Conservation (phyloP, 352 stramenopile species). For the Phytophthora pinifolia region DNA sequence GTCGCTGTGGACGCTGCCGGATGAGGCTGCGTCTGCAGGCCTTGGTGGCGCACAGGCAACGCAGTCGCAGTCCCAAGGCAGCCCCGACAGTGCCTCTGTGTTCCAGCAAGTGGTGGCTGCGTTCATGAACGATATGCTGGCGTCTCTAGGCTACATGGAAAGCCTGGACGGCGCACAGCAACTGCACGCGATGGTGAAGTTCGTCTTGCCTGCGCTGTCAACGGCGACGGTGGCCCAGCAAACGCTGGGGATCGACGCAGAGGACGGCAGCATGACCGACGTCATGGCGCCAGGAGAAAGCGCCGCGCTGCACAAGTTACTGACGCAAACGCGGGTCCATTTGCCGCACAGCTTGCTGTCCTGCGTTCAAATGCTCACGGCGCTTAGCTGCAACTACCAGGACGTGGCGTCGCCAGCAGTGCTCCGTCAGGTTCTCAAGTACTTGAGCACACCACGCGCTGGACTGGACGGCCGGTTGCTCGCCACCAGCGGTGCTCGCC, state of each 20-base stretch:
- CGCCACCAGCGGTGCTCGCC: conserved; percentile 5
- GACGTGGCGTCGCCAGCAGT: conserved; percentile 28
- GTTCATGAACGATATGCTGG: conserved; percentile 63
- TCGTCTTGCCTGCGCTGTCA: conserved; percentile 51
- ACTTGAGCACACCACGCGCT: conserved; percentile 40
- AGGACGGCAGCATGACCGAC: conserved; percentile 20
- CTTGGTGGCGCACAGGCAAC: conserved; percentile 8
- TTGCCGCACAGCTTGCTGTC: conserved; percentile 48
- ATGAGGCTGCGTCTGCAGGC: conserved; percentile 13
- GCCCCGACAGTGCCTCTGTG: conserved; percentile 22
- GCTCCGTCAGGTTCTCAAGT: conserved; percentile 51
- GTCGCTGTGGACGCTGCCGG: conserved; percentile 36
- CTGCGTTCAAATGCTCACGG: conserved; percentile 49
- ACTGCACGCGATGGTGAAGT: conserved; percentile 66
- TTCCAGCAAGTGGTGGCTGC: conserved; percentile 56
- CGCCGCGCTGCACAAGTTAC: conserved; percentile 24
- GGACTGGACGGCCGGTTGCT: conserved; percentile 17
- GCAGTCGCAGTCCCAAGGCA: conserved; percentile 1
- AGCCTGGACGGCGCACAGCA: conserved; percentile 42
- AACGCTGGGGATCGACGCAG: conserved; percentile 29
- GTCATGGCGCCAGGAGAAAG: conserved; percentile 1
- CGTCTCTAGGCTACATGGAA: conserved; percentile 54
- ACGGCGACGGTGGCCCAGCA: conserved; percentile 41
- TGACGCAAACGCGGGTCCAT: conserved; percentile 33
- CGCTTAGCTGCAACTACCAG: conserved; percentile 43